phyloP scores from a whole-genome alignment of 169 alveolate species.

The Ichthyophthirius multifiliis region DNA sequence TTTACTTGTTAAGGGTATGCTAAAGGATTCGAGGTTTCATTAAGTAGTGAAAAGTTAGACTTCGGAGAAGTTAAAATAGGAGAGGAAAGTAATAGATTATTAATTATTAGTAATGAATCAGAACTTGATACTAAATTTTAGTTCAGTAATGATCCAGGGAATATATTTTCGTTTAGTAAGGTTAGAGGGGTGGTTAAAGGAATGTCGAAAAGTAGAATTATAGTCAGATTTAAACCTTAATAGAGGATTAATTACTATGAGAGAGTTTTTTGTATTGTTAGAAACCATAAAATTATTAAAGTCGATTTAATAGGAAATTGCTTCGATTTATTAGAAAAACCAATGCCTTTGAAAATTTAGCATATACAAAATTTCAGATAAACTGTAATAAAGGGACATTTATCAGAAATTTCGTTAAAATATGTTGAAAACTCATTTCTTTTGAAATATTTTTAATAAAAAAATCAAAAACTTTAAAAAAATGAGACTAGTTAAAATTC shows the following conservation, averaged over 20 bases:
- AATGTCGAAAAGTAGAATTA: slow-evolving; percentile 66
- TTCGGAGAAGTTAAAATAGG: slow-evolving; percentile 75
- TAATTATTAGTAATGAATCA: slow-evolving; percentile 73
- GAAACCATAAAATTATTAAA: slow-evolving; percentile 69
- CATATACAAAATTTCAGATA: slow-evolving; percentile 77
- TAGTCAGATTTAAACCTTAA: slow-evolving; percentile 73
- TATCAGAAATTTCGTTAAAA: slow-evolving; percentile 35
- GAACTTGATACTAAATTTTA: slow-evolving; percentile 70
- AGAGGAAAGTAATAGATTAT: slow-evolving; percentile 64
- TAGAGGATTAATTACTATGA: slow-evolving; percentile 74
- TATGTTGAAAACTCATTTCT: slow-evolving; percentile 27
- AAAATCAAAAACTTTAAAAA: too few species aligned
- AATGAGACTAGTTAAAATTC: too few species aligned
- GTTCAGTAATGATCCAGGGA: slow-evolving; percentile 61
- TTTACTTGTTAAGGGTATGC: slow-evolving; percentile 73
- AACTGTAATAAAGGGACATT: slow-evolving; percentile 70
- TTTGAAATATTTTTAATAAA: slow-evolving; percentile 3
- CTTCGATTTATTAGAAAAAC: slow-evolving; percentile 70
- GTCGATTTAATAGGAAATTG: slow-evolving; percentile 82
- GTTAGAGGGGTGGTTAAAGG: slow-evolving; percentile 69
- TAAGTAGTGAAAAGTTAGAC: slow-evolving; percentile 62
- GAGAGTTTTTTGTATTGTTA: slow-evolving; percentile 71
- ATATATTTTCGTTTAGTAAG: slow-evolving; percentile 61
- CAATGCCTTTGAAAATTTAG: slow-evolving; percentile 71
- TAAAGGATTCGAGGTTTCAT: slow-evolving; percentile 52